Base-by-base conservation (phyloP, 208 protist species). In the Angomonas ambiguus region DNA sequence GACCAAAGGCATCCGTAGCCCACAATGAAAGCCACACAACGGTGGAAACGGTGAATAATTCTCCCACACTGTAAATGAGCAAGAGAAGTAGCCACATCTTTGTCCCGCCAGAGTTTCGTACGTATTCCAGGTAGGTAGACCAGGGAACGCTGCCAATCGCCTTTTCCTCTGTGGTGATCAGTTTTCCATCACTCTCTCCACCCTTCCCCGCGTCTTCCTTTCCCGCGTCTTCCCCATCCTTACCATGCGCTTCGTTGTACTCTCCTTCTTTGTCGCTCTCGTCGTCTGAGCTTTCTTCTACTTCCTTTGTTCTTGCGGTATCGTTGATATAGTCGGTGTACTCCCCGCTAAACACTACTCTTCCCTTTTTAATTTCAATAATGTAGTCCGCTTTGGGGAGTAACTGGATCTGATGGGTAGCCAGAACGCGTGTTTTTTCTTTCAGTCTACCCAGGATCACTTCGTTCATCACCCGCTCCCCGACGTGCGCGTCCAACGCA, bases 381-480 rank as follows among this genome's bases (percentile, higher is more conserved):
- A 98, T 82, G 28, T 85, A 68, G 61, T 98, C 93, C 0, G 82
- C 86, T 0, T 81, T 35, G 0, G 71, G 45, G 13, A 98, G 42
- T 13, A 93, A 83, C 64, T 98, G 96, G n/a, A 98, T 45, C 55
- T 96, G 88, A 79, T 98, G 96, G 8, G 97, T 98, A 6, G 97
- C 93, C 0, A 99, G 77, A 5, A 99, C 62, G 6, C 91, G 79
- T 6, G 95, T 97, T 64, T 91, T 97, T 24, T 56, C 48, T 2
- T 22, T 45, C 22, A 99, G 73, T 1, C 62, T n/a, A n/a, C 93
- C 73, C 0, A 80, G 45, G 2, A 92, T 38, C 11, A 79, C 62
- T 33, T 89, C 79, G 1, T 57, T 41, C 55, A 94, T 61, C 1
- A 96, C 64, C 0, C 60, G 53, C 6, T 74, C 27, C 41, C 79